phyloP scores from a whole-genome alignment of 2,329 filamentous ascomycete genomes.

The Exophiala sideris region DNA sequence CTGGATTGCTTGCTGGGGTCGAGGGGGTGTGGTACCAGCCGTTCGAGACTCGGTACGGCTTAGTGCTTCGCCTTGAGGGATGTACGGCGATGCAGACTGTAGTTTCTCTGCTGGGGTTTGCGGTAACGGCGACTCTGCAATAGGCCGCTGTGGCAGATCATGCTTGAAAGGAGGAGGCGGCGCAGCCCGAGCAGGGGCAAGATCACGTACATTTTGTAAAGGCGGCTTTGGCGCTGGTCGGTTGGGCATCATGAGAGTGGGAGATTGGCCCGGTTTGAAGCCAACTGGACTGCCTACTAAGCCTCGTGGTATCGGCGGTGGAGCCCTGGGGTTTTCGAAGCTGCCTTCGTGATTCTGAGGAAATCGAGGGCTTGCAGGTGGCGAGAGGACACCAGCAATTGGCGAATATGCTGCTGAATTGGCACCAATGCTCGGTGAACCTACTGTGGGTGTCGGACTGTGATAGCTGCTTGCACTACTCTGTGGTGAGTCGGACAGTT shows the following conservation, averaged over 20 bases:
- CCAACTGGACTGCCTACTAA: conserved; percentile 37
- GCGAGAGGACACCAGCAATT: conserved; percentile 64
- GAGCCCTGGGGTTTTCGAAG: conserved; percentile 93
- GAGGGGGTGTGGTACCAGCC: conserved; percentile 14
- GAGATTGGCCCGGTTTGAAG: conserved; percentile 49
- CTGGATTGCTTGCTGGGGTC: conserved; percentile 28
- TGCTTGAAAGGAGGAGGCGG: conserved; percentile 31
- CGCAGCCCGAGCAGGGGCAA: conserved; percentile 41
- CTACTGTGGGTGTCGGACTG: conserved; percentile 21
- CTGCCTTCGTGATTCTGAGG: conserved; percentile 86
- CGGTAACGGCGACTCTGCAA: conserved; percentile 9
- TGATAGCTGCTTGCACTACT: conserved; percentile 23
- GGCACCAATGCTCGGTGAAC: conserved; percentile 36
- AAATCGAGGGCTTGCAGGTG: conserved; percentile 80
- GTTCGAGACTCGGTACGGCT: conserved; percentile 64
- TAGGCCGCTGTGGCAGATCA: conserved; percentile 16
- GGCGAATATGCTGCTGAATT: conserved; percentile 48
- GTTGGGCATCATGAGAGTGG: conserved; percentile 64
- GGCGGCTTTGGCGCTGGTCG: conserved; percentile 88
- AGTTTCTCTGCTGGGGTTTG: conserved; percentile 38
- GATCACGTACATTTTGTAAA: conserved; percentile 37
- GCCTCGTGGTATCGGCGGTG: conserved; percentile 74
- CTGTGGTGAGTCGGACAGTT: conserved; percentile 43
- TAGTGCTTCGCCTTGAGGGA: conserved; percentile 65
- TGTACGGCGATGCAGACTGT: conserved; percentile 49